A percentile compares a stretch with the other conserved stretches of the same genome.
Conservation (phyloP, 768 basidiomycete genomes). For the Calocybe cyanea region DNA sequence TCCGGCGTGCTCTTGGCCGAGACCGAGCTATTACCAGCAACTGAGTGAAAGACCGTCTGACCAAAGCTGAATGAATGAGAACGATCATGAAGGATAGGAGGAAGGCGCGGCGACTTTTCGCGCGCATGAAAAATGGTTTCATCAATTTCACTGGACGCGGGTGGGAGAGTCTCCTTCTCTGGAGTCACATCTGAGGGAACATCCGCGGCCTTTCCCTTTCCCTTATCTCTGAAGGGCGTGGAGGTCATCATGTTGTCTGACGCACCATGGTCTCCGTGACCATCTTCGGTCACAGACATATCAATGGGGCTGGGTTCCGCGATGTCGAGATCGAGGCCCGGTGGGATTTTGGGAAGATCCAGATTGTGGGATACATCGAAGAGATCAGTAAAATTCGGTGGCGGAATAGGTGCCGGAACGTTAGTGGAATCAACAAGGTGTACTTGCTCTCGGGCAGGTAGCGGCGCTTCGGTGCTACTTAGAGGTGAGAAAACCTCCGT, state of each 20-base stretch:
- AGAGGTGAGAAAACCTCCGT: conserved; percentile 51
- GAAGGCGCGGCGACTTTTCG: conserved; percentile 34
- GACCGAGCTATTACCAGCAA: conserved; percentile 23
- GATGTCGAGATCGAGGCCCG: conserved; percentile 38
- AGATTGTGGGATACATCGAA: conserved; percentile 57
- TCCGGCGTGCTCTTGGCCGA: conserved; percentile 15
- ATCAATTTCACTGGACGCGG: conserved; percentile 21
- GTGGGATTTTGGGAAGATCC: conserved; percentile 48
- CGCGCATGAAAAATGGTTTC: conserved; percentile 43
- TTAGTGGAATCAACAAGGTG: conserved; percentile 24
- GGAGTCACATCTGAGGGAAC: conserved; percentile 11
- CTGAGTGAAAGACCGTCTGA: conserved; percentile 58
- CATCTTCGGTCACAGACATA: conserved; percentile 25
- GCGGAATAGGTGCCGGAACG: conserved; percentile 35
- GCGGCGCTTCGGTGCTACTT: conserved; percentile 16
- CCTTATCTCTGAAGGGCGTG: conserved; percentile 38
- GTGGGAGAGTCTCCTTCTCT: conserved; percentile 17
- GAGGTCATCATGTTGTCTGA: conserved; percentile 34
- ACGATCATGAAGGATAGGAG: conserved; percentile 42
- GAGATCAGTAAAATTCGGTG: conserved; percentile 45
- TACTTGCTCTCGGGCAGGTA: conserved; percentile 9
- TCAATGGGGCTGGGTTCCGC: conserved; percentile 29
- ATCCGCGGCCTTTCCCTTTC: conserved; percentile 35
- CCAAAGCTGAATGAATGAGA: conserved; percentile 70
- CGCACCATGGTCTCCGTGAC: conserved; percentile 14